Base-by-base conservation (phyloP, 345 rosid species). In the Ceriops decandra region DNA sequence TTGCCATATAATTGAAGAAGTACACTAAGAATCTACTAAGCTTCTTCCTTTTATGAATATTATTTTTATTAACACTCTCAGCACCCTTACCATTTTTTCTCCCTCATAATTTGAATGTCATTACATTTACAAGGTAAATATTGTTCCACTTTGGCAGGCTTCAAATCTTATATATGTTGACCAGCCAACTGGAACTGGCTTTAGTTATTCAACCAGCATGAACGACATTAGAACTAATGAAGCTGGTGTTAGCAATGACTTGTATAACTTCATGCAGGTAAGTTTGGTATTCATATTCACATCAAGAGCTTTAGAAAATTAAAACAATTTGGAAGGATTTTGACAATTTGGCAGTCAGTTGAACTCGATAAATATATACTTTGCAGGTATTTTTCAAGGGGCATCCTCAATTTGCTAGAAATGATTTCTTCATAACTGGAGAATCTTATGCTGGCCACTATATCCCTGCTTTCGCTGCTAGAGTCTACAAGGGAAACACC, bases 371-470 rank as follows among this genome's bases (percentile, higher is more conserved):
- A 11, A 20, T 64, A 7, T 21, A 8, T 57, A 15, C 5, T 15
- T 32, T n/a, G 7, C 65, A 95, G 93, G 93, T 84, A 21, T 92
- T 95, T 62, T 95, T 88, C 77, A 78, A 80, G 62, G 72, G 68
- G 26, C 99, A 88, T 84, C 88, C 93, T 5, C 66, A 85, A 72
- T 79, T 77, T 15, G 82, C 56, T 3, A 84, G 79, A 53, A 92
- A 92, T 51, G 92, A 92, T 61, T 95, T 95, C 70, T 92, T 70
- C 72, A 86, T 95, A 5, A 87, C 92, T 1, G 99, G 99, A 72
- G 98, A 95, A 77, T 95, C 99, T 2, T 90, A 88, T 2, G 98
- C 97, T 33, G 98, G 98, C 42, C 95, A 93, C 61, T 91, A 89
- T 67, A 76, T 93, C 60, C 98, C 98, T 0, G 93, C 96, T 11